Base-by-base conservation (phyloP, 306 rosid species). In the Erythrophleum fordii region DNA sequence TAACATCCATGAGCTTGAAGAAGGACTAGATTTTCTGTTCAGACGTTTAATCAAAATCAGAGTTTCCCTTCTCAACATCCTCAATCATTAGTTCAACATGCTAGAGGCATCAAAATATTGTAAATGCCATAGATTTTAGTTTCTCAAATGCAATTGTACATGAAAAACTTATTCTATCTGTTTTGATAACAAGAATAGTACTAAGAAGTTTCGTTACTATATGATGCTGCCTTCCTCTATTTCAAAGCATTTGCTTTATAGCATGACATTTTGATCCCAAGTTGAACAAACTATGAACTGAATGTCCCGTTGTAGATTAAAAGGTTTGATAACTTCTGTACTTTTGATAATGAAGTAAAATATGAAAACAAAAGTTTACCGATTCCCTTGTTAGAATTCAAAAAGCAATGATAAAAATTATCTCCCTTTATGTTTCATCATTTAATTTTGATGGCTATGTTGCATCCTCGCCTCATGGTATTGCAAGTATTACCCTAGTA, bases 1-100 rank as follows among this genome's bases (percentile, higher is more conserved):
- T 11, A 37, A 81, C 11, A 75, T 80, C 2, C 70, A 80, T 22
- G 87, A 84, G 26, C 78, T 84, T 31, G 82, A 84, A 80, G 84
- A 80, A 80, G 81, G 74, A 53, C 79, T 80, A 44, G 82, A 80
- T 2, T 44, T 58, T 1, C 75, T 80, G 56, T 84, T 76, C 42
- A 80, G 80, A 72, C 76, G 76, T 23, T 71, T 84, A 8, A 84
- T 80, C 61, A 84, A 72, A 77, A 80, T 56, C 52, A 62, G 82
- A 80, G 85, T 80, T 71, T 79, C 82, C 29, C 85, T 76, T 55
- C 82, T 80, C 39, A 80, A 84, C 80, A 62, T 45, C 58, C 49
- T 84, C 49, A 84, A 76, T 56, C 79, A 66, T 66, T 85, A 77
- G 80, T 28, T 82, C 49, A 76, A 49, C 59, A 69, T 60, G 44